Evolutionary conservation across 75 land plant genomes (phyloP).

Genomic region (Larix kaempferi): DNA sequence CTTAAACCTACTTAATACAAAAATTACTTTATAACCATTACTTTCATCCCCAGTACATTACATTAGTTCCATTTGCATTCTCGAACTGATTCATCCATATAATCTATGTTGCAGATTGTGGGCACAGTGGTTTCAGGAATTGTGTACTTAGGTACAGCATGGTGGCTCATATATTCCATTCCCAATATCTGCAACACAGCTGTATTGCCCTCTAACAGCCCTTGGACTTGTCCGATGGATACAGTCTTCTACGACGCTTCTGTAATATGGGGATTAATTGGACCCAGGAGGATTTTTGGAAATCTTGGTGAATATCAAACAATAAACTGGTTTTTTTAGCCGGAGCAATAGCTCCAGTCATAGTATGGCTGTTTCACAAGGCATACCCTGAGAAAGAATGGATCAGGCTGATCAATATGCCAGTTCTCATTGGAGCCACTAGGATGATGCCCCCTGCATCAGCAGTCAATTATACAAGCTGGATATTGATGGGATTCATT

Average conservation of each 20-base stretch:
- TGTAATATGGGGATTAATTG: slow-evolving; percentile 87
- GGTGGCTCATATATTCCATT: slow-evolving; percentile 73
- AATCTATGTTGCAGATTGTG: no score
- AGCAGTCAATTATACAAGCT: slow-evolving; percentile 82
- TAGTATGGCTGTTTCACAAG: slow-evolving; percentile 64
- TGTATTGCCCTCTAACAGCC: slow-evolving; percentile 48
- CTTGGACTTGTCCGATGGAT: slow-evolving; percentile 87
- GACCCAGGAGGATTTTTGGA: slow-evolving; percentile 82
- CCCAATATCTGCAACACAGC: slow-evolving; percentile 57
- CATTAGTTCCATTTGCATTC: no score
- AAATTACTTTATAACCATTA: no score
- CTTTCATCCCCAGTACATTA: no score
- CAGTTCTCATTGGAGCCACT: slow-evolving; percentile 70
- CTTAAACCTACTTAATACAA: no score
- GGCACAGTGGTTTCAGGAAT: slow-evolving; percentile 39
- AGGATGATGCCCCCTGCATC: slow-evolving; percentile 82
- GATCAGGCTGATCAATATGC: slow-evolving; percentile 76
- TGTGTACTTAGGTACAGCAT: slow-evolving; percentile 65
- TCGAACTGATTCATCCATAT: no score
- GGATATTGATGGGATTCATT: slow-evolving; percentile 68
- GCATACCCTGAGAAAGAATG: slow-evolving; percentile 58
- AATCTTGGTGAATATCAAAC: slow-evolving; percentile 50
- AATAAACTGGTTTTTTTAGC: slow-evolving; percentile 73
- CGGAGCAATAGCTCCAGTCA: slow-evolving; percentile 73
- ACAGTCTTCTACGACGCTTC: slow-evolving; percentile 86